Base-by-base conservation (phyloP, 2,329 filamentous ascomycete genomes). In the Malbranchea cinnamomea region DNA sequence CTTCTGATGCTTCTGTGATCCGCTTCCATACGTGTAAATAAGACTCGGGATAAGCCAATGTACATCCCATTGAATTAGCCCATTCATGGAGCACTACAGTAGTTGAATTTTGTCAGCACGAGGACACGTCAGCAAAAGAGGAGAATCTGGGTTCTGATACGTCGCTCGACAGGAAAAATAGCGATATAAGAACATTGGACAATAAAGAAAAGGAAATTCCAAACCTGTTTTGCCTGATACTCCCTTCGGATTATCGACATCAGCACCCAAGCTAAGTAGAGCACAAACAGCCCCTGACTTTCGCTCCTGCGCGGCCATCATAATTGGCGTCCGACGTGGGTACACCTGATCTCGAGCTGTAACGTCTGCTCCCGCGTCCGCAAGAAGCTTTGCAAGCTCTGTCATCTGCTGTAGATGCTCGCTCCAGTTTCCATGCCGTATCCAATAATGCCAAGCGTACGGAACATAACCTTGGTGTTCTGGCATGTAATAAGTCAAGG, bases 381-480 rank as follows among this genome's bases (percentile, higher is more conserved):
- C 23, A 17, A 45, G 25, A 5, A 37, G 16, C 8, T 26, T 35
- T 10, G 35, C 38, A 12, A 45, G 16, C 6, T 34, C 23, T 5
- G 25, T 41, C 23, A 39, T 40, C 6, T 40, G 13, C 2, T 25
- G 9, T 19, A 43, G 26, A 37, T 48, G 44, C 4, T 36, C 27
- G 4, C 44, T 33, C 43, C 43, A 48, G 15, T 25, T 27, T 1
- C 46, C 45, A 24, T 48, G 46, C 5, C 45, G 45, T n/a, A 47
- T 39, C 46, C 46, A 48, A 33, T 45, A 47, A 27, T 48, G 39
- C 46, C 46, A 48, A n/a, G 40, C 31, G 35, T 43, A 38, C 5
- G 37, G 33, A 9, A 47, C 19, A 15, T 39, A 39, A 5, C 46
- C 44, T 41, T 47, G 43, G 28, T 38, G 30, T 15, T 44, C 43